Percentiles rank a stretch among this genome's conserved stretches.
phyloP scores from a whole-genome alignment of 2,329 filamentous ascomycete species.

The Blastomyces gilchristii region DNA sequence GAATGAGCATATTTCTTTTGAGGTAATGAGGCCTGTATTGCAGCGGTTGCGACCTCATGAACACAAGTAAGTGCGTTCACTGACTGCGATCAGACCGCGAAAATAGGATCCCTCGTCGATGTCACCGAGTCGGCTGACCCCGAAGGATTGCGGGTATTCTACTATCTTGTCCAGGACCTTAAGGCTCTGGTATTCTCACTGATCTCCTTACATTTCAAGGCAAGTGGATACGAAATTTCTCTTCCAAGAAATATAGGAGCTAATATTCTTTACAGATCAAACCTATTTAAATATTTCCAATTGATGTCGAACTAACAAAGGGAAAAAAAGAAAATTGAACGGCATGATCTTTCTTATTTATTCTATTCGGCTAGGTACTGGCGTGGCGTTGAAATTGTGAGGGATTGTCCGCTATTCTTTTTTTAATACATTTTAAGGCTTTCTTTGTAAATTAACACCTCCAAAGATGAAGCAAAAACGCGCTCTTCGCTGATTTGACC shows the following conservation, averaged over 20 bases:
- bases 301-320: background rate
- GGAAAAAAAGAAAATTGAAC: background rate
- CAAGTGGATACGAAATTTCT: constrained; percentile 23
- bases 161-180: constrained; percentile 94
- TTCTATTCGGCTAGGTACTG: background rate
- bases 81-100: constrained; percentile 61
- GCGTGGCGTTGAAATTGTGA: constrained; percentile 3
- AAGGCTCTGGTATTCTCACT: constrained; percentile 95
- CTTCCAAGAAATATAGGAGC: constrained; percentile 17
- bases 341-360: background rate
- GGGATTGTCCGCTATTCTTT: background rate
- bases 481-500: background rate
- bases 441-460: constrained; percentile 3
- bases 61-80: background rate
- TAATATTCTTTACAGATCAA: constrained; percentile 33
- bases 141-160: constrained; percentile 92
- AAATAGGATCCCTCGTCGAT: constrained; percentile 93
- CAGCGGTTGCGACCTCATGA: background rate
- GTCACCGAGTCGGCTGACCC: constrained; percentile 94
- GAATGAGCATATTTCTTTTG: constrained; percentile 94
- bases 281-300: constrained; percentile 34
- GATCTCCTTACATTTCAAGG: constrained; percentile 96
- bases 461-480: background rate
- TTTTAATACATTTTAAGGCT: background rate
- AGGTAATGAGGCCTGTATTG: constrained; percentile 46